Percentiles rank a stretch among this genome's conserved stretches.
Evolutionary conservation across 2,329 filamentous ascomycete genomes (phyloP).

Genomic region (Fusarium sp.): DNA sequence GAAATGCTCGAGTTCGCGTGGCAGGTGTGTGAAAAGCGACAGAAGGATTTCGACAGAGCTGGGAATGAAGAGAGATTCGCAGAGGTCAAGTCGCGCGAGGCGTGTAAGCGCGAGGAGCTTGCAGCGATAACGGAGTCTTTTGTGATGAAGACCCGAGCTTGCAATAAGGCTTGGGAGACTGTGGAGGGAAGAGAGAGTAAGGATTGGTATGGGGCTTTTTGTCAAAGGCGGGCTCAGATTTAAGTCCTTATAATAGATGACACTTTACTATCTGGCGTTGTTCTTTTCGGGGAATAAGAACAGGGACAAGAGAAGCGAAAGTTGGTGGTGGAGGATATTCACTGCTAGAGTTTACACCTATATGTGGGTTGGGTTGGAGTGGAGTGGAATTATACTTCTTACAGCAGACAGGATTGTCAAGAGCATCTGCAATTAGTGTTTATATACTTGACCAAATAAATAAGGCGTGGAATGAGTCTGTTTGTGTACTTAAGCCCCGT

Average conservation of each 20-base stretch:
- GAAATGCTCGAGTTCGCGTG: background rate
- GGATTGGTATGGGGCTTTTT: background rate
- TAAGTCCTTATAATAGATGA: background rate
- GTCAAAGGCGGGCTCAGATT: background rate
- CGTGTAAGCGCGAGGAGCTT: background rate
- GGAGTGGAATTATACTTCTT: background rate
- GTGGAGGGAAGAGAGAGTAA: accelerated
- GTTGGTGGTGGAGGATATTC: background rate
- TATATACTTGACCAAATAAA: too few relatives aligned
- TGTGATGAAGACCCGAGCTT: background rate
- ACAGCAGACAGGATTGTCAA: background rate
- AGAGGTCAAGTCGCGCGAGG: background rate
- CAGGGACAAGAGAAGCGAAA: background rate
- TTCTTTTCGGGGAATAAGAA: background rate
- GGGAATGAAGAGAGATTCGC: background rate
- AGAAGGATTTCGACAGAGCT: background rate
- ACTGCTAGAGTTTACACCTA: background rate
- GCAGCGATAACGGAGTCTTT: background rate
- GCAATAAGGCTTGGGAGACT: background rate
- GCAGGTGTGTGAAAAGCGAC: background rate
- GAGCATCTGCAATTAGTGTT: background rate
- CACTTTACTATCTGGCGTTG: background rate
- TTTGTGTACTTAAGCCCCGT: background rate
- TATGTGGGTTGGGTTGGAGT: background rate
- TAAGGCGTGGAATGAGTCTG: background rate